A percentile compares a stretch with the other conserved stretches of the same genome.
Evolutionary conservation across 345 rosid species (phyloP).

Genomic region (Limnanthes douglasii): DNA sequence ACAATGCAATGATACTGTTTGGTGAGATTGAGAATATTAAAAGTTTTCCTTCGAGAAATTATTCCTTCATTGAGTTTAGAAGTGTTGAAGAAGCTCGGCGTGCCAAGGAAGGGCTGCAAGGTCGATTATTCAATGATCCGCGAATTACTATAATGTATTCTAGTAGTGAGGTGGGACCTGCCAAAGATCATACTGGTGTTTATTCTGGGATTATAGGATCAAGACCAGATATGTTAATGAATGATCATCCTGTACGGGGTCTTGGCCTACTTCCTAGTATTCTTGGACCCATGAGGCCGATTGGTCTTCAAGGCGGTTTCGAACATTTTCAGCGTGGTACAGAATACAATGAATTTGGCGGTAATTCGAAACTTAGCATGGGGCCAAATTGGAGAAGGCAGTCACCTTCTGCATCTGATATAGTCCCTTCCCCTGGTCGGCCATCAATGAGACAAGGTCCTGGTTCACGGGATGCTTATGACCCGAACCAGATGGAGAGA

Average conservation of each 20-base stretch:
- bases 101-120: constrained; percentile 90
- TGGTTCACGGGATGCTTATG: constrained; percentile 70
- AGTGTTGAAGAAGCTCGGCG: constrained; percentile 92
- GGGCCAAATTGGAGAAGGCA: constrained; percentile 53
- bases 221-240: constrained; percentile 32
- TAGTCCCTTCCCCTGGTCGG: constrained; percentile 46
- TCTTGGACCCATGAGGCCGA: constrained; percentile 28
- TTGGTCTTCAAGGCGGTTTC: constrained; percentile 35
- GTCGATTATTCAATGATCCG: constrained; percentile 83
- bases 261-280: constrained; percentile 18
- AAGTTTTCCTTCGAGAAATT: constrained; percentile 70
- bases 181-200: constrained; percentile 33
- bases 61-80: constrained; percentile 88
- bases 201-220: constrained; percentile 39
- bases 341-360: constrained; percentile 37
- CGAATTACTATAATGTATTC: constrained; percentile 80
- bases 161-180: constrained; percentile 50
- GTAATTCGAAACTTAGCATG: constrained; percentile 12
- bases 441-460: constrained; percentile 29
- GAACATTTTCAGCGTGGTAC: constrained; percentile 30
- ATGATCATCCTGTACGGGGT: constrained; percentile 33
- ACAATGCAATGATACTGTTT: constrained; percentile 92
- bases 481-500: constrained; percentile 38
- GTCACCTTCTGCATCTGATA: constrained; percentile 42
- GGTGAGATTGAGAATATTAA: constrained; percentile 92